A percentile compares a stretch with the other conserved stretches of the same genome.
Conservation (phyloP, 179 eudicot genomes). For the Silene coronaria region DNA sequence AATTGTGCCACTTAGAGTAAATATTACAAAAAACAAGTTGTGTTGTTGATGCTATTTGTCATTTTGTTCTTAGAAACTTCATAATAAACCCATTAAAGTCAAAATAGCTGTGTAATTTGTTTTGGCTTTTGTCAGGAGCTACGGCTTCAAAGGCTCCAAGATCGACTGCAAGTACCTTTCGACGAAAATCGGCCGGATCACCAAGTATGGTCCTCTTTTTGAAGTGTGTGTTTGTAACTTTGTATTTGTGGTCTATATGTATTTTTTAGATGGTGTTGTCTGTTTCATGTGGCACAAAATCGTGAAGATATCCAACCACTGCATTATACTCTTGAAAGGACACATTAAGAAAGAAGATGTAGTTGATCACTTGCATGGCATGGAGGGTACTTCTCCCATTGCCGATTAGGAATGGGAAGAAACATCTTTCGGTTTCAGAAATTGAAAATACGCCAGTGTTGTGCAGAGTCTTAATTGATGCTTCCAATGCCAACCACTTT, state of each 20-base stretch:
- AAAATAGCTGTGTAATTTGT: not conserved
- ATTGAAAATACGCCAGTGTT: not conserved
- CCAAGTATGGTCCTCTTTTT: constrained; percentile 41
- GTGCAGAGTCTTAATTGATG: not conserved
- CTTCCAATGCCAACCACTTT: not conserved
- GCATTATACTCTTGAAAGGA: not conserved
- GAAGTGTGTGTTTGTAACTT: not conserved
- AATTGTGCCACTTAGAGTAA: not conserved
- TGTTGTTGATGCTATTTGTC: not conserved
- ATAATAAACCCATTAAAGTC: not conserved
- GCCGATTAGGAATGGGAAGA: not conserved
- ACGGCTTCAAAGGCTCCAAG: constrained; percentile 54
- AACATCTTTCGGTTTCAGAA: not conserved
- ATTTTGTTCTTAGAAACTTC: not conserved
- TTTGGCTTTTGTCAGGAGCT: constrained; percentile 45
- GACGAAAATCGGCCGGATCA: constrained; percentile 67
- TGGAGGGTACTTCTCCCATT: not conserved
- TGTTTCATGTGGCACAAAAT: not conserved
- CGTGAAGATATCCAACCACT: not conserved
- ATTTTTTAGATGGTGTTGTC: not conserved
- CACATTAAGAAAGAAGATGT: not conserved
- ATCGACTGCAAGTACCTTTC: constrained; percentile 54
- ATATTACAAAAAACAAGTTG: not conserved
- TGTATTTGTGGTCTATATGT: not conserved
- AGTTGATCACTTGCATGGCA: not conserved